Base-by-base conservation (phyloP, 306 rosid species). In the Rosa rugosa region DNA sequence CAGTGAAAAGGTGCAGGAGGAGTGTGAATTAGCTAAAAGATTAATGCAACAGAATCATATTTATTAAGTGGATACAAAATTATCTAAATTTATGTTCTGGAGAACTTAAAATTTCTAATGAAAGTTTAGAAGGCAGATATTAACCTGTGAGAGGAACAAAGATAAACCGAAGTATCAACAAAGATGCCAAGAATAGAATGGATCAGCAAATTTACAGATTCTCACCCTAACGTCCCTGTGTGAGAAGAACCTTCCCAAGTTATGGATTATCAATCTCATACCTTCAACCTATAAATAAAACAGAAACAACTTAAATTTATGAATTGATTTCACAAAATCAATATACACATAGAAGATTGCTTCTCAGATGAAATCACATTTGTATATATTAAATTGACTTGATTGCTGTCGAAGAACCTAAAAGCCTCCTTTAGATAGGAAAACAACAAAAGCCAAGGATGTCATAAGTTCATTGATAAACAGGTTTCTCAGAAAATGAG, bases 201-300 rank as follows among this genome's bases (percentile, higher is more conserved):
- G 56, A 6, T 3, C 27, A 49, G 34, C n/a, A 36, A 64, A 18
- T 7, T 17, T 27, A 25, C 40, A 71, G 4, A 67, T 34, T 40
- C 84, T 83, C 76, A 91, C 99, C 93, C 93, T 95, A 68, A 93
- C 98, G 86, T 95, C 98, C 88, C 96, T 89, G 86, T 91, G 96
- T 10, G 99, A 91, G n/a, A 91, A 91, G 82, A 95, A 95, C 85
- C 89, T 91, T 69, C 99, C 97, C 83, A 93, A 77, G 84, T 85
- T 93, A 87, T 93, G 98, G 76, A 95, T 81, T 36, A 93, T 47
- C 84, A 86, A 71, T 76, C 99, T 88, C 98, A 95, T 79, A 83
- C 93, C 99, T 89, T 95, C 99, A 78, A 95, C 99, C 99, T 95
- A 89, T 38, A 83, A 72, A 40, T 51, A 56, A 51, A 77, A 80